Evolutionary conservation across 2,329 filamentous ascomycete species (phyloP), one percentile per base, ranked within the genome.

Genomic region (Trichoderma sp.): DNA sequence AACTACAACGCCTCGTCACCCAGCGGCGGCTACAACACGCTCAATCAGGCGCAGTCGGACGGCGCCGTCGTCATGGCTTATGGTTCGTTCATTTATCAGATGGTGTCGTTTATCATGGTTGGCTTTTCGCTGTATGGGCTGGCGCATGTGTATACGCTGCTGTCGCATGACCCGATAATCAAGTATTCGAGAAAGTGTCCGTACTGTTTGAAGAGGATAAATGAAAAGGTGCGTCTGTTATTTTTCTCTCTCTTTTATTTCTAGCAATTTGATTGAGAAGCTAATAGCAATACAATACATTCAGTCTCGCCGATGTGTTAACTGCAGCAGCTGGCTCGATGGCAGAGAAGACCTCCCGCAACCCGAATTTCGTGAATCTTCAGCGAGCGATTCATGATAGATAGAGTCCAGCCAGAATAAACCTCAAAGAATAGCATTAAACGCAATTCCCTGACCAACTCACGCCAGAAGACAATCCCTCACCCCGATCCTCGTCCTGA

Each of bases 51-150:
- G 2, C 84, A 89, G 70, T 85, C 88, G 5, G 91, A 93, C 72
- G 91, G 91, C 1, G 91, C 91, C 1, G 86, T 93, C 0, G 86
- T 93, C 24, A 83, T 92, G 81, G 89, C 90, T 0, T 93, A 91
- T 72, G 91, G 86, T 21, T 79, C 82, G 0, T 92, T 92, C 71
- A 72, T 91, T 60, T 88, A 89, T 74, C 88, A 89, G 67, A 73
- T 89, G 2, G 82, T 92, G 66, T 88, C 89, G 67, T 93, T 93
- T 71, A 53, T 89, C 29, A 86, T 88, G 65, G 82, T 93, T 5
- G 91, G 90, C 3, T 60, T 92, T 19, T 85, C 87, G 14, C 81
- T 93, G 11, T 93, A 92, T 76, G 79, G 83, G 0, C 82, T 93
- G 33, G 90, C 89, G 1, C 83, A 84, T 61, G 55, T 87, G 49